phyloP scores from a whole-genome alignment of 495 filamentous ascomycete species.

The Viridothelium virens region DNA sequence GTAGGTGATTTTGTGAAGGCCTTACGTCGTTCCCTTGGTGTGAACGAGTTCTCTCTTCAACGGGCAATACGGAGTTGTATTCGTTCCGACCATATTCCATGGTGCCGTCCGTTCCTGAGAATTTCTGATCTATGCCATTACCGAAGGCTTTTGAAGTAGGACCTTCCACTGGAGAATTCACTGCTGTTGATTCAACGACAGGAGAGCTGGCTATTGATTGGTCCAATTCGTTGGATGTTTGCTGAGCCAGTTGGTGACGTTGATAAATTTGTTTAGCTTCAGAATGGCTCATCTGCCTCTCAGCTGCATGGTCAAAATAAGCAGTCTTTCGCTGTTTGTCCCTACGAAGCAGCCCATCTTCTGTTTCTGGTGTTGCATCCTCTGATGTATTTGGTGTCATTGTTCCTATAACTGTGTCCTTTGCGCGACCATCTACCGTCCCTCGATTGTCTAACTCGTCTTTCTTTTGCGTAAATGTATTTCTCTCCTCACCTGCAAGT shows the following conservation, averaged over 20 bases:
- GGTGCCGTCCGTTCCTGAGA: not conserved
- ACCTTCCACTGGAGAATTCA: not conserved
- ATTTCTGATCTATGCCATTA: not conserved
- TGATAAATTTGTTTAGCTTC: slow-evolving; percentile 96
- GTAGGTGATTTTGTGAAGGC: not conserved
- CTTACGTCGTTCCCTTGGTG: not conserved
- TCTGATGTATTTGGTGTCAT: not conserved
- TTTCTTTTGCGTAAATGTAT: not conserved
- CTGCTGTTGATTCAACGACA: not conserved
- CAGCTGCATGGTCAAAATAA: slow-evolving; percentile 77
- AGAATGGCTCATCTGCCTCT: slow-evolving; percentile 81
- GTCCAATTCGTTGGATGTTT: slow-evolving; percentile 3
- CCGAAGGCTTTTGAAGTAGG: not conserved
- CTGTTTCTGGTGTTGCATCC: not conserved
- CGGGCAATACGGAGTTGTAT: not conserved
- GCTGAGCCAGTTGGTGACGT: slow-evolving; percentile 56
- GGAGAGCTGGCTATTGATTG: not conserved
- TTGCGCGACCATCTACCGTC: not conserved
- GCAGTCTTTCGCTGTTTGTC: slow-evolving; percentile 73
- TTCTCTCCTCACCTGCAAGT: not conserved
- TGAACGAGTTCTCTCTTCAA: not conserved
- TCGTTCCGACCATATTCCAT: not conserved
- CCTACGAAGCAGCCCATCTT: slow-evolving; percentile 54
- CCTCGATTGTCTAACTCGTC: not conserved
- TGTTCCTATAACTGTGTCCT: not conserved